These are phyloP conservation scores for Nectriaceae sp. DNA, from an alignment of 2,329 filamentous ascomycete species.

Conservation along the genomic window DNA sequence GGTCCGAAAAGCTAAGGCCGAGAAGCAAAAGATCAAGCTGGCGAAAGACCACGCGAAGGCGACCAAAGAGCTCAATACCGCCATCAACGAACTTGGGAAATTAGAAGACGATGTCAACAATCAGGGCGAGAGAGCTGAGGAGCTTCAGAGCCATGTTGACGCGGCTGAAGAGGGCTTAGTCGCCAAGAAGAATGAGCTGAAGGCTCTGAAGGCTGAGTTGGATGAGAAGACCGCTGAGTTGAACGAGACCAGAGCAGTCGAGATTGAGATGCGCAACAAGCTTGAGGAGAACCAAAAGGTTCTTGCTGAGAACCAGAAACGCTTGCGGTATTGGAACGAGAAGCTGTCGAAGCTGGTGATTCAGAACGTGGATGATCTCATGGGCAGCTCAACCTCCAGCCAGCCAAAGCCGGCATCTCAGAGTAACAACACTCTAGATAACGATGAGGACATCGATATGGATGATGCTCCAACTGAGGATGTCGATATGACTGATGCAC, in stretches of 20 bases:
- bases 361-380: conserved; percentile 76
- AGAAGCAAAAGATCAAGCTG: conserved; percentile 87
- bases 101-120: conserved; percentile 77
- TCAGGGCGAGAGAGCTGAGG: conserved; percentile 75
- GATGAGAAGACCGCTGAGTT: conserved; percentile 84
- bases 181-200: conserved; percentile 78
- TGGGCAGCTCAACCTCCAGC: conserved; percentile 38
- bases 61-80: conserved; percentile 73
- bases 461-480: conserved; percentile 30
- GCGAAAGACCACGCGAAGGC: conserved; percentile 81
- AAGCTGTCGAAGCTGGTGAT: conserved; percentile 83
- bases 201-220: conserved; percentile 77
- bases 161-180: conserved; percentile 79
- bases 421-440: conserved; percentile 22
- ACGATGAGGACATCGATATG: conserved; percentile 38
- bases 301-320: conserved; percentile 81
- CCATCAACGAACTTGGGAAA: conserved; percentile 72
- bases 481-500: conserved; percentile 31
- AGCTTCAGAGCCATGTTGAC: conserved; percentile 72
- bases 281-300: conserved; percentile 95
- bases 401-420: conserved; percentile 28
- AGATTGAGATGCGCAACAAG: conserved; percentile 99
- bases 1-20: conserved; percentile 85
- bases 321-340: conserved; percentile 82
- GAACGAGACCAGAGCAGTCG: conserved; percentile 83